A percentile compares a stretch with the other conserved stretches of the same genome.
These are phyloP conservation scores for Populus hybrid DNA, from an alignment of 441 rosid genomes.

Conservation along the genomic window DNA sequence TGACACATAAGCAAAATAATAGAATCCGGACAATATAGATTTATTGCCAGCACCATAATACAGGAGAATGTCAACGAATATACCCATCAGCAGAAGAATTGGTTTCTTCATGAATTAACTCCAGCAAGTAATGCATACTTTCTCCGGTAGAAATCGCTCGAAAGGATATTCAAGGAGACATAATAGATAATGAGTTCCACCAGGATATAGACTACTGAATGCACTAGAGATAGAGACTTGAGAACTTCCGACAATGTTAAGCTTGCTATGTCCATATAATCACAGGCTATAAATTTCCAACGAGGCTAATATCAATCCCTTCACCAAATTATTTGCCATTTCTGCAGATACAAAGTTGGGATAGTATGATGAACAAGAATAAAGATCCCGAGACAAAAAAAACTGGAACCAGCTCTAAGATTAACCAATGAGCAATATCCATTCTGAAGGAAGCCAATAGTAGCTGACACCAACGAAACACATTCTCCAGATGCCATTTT, in stretches of 20 bases:
- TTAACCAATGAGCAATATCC: constrained; percentile 38
- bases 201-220: constrained; percentile 28
- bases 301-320: constrained; percentile 30
- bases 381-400: constrained; percentile 27
- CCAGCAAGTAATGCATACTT: constrained; percentile 30
- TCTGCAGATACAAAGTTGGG: constrained; percentile 28
- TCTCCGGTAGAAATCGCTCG: constrained; percentile 40
- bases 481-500: too few species aligned
- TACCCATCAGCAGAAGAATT: constrained; percentile 23
- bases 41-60: constrained; percentile 39
- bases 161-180: constrained; percentile 32
- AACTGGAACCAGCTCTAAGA: constrained; percentile 23
- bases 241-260: constrained; percentile 25
- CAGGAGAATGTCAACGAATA: constrained; percentile 26
- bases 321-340: constrained; percentile 31
- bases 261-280: constrained; percentile 34
- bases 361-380: constrained; percentile 38
- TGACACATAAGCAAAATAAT: constrained; percentile 43
- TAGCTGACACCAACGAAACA: too few species aligned
- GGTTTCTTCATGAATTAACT: constrained; percentile 33
- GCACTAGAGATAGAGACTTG: constrained; percentile 25
- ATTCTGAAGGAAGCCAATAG: constrained; percentile 22
- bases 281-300: constrained; percentile 28
- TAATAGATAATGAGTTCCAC: constrained; percentile 32
- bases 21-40: constrained; percentile 30